Base-by-base conservation (phyloP, 495 filamentous ascomycete genomes). In the Hypoxylon perforatum region DNA sequence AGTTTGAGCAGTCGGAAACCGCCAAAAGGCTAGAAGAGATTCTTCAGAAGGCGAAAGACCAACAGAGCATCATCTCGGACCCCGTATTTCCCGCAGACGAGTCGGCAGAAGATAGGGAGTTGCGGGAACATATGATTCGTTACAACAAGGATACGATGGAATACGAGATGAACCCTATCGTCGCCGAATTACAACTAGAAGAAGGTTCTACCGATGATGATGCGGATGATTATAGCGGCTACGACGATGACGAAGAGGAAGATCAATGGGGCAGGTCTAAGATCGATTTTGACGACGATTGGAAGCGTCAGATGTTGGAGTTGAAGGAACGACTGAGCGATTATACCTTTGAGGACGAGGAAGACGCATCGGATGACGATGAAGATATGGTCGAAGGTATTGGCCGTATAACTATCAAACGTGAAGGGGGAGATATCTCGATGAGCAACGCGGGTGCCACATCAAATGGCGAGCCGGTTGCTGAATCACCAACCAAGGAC, bases 131-230 rank as follows among this genome's bases (percentile, higher is more conserved):
- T 66, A 98, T 99, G 95, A 77, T 97, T n/a, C 81, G 91, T 61
- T 98, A 97, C 69, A 89, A 89, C 46, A 86, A 95, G 75, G 76
- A 87, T 44, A 71, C 70, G 1, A 75, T 75, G 72, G 54, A 65
- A 51, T 81, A 77, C 19, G 93, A 97, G 67, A 88, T 99, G 54
- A 92, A 92, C 1, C 85, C 91, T 21, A 90, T 99, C 1, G 94
- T 99, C 6, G 94, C 94, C n/a, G 93, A 97, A 78, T 81, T 99
- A 30, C 86, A 95, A 57, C 72, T 99, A 11, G 92, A 97, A 46
- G 91, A 93, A 30, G 86, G 84, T 22, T 85, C 79, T 45, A 78
- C 81, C n/a, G 80, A 75, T 33, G 79, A 83, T n/a, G 84, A 83
- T 42, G 73, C 75, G 22, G 78, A 75, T 22, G 83, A 87, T 14